Evolutionary conservation across 208 protist species (phyloP).

Genomic region (Angomonas deanei): DNA sequence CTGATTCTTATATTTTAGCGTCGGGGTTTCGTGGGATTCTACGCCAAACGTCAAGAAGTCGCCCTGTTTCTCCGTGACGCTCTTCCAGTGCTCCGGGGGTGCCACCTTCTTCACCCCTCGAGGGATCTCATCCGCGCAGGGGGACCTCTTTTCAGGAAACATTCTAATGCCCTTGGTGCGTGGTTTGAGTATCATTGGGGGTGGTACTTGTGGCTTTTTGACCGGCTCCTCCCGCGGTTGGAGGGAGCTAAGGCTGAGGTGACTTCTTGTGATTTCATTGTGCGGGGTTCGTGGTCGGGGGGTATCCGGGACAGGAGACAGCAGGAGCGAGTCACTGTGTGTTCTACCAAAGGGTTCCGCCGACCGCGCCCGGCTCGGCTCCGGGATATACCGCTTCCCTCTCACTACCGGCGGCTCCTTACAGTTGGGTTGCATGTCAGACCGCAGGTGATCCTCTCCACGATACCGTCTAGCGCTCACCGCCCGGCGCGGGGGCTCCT

Average conservation of each 20-base stretch:
- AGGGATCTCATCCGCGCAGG: constrained; percentile 25
- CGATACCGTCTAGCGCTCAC: not conserved
- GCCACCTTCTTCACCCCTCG: constrained; percentile 56
- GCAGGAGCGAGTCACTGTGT: not conserved
- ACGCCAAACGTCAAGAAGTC: constrained; percentile 43
- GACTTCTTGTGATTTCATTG: constrained; percentile 15
- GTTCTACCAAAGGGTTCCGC: not conserved
- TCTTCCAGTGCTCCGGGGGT: constrained; percentile 51
- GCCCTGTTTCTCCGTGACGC: constrained; percentile 31
- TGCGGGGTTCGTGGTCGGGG: not conserved
- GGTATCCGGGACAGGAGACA: not conserved
- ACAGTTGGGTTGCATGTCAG: constrained; percentile 16
- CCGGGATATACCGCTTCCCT: constrained; percentile 29
- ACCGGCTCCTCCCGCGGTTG: constrained; percentile 35
- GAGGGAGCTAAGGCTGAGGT: constrained; percentile 46
- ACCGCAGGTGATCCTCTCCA: constrained; percentile 28
- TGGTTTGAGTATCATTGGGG: constrained; percentile 43
- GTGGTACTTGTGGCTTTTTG: constrained; percentile 30
- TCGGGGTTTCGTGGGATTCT: constrained; percentile 5
- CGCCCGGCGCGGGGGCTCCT: not conserved
- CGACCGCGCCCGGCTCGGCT: constrained; percentile 13
- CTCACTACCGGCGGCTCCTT: constrained; percentile 13
- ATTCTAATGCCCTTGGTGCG: constrained; percentile 36
- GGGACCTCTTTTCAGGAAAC: constrained; percentile 31
- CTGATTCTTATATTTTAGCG: constrained; percentile 31